Conservation (phyloP, 192 early-diverging fungal species). For the Mortierella hygrophila region DNA sequence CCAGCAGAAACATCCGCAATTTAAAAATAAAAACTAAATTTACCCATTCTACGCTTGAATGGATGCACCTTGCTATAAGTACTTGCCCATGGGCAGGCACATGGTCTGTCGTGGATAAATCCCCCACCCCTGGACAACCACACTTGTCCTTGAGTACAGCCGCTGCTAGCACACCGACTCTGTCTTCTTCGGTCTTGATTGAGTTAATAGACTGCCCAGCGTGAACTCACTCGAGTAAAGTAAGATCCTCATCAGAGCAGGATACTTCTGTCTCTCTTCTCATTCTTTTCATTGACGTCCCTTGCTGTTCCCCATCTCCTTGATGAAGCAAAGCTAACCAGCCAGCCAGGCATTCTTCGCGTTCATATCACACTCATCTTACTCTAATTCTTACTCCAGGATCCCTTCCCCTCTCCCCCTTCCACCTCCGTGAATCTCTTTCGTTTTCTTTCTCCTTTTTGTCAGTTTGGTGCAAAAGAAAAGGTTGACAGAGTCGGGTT, state of each 20-base stretch:
- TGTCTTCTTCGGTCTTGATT: too few relatives aligned
- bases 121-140: too few relatives aligned
- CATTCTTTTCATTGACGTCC: too few relatives aligned
- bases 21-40: constrained; percentile 5
- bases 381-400: not conserved
- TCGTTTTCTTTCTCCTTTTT: not conserved
- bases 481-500: not conserved
- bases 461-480: not conserved
- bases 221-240: too few relatives aligned
- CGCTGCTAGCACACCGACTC: too few relatives aligned
- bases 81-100: not conserved
- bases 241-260: too few relatives aligned
- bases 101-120: not conserved
- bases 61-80: not conserved
- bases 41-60: not conserved
- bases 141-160: too few relatives aligned
- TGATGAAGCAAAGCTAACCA: too few relatives aligned
- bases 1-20: not conserved
- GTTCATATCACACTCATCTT: not conserved
- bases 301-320: too few relatives aligned
- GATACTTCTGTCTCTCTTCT: too few relatives aligned
- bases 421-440: not conserved
- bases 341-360: not conserved
- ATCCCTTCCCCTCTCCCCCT: not conserved
- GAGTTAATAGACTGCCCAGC: too few relatives aligned